A percentile compares a stretch with the other conserved stretches of the same genome.
These are phyloP conservation scores for Cucurbita moschata DNA, from an alignment of 306 rosid genomes.

Conservation along the genomic window DNA sequence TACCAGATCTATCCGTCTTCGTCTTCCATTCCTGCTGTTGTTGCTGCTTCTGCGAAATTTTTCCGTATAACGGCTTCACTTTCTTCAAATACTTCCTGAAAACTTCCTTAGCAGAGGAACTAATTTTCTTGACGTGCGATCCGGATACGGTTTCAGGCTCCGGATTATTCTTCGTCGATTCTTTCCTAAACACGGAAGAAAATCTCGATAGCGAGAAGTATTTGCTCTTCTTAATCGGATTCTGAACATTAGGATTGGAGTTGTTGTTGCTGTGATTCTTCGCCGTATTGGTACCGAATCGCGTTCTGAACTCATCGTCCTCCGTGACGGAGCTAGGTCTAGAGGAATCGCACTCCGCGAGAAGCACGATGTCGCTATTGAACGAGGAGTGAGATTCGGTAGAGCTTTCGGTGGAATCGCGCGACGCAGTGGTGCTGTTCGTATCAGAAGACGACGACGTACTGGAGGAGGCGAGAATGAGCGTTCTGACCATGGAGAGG, in stretches of 20 bases:
- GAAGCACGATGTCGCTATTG: slow-evolving; percentile 34
- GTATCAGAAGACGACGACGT: slow-evolving; percentile 26
- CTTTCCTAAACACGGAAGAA: slow-evolving; percentile 70
- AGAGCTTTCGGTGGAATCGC: slow-evolving; percentile 78
- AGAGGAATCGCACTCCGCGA: slow-evolving; percentile 59
- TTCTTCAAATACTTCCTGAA: slow-evolving; percentile 65
- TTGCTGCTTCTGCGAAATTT: slow-evolving; percentile 2
- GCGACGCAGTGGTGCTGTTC: slow-evolving; percentile 32
- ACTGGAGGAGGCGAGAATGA: slow-evolving; percentile 44
- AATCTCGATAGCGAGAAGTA: slow-evolving; percentile 72
- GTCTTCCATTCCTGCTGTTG: slow-evolving; percentile 10
- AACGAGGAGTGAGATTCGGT: slow-evolving; percentile 56
- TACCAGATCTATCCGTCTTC: slow-evolving; percentile 26
- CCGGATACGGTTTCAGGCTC: slow-evolving; percentile 17
- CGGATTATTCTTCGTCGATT: neutral
- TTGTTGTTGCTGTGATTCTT: neutral
- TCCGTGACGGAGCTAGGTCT: slow-evolving; percentile 60
- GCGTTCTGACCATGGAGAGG: slow-evolving; percentile 67
- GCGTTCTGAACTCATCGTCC: slow-evolving; percentile 40
- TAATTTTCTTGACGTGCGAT: slow-evolving; percentile 37
- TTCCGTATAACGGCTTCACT: slow-evolving; percentile 71
- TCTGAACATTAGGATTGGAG: slow-evolving; percentile 2
- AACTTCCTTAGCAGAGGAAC: slow-evolving; percentile 60
- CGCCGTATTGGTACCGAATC: neutral
- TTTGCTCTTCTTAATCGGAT: slow-evolving; percentile 37